A percentile compares a stretch with the other conserved stretches of the same genome.
Evolutionary conservation across 352 stramenopile species (phyloP).

Genomic region (Elongisporangium undulatum): DNA sequence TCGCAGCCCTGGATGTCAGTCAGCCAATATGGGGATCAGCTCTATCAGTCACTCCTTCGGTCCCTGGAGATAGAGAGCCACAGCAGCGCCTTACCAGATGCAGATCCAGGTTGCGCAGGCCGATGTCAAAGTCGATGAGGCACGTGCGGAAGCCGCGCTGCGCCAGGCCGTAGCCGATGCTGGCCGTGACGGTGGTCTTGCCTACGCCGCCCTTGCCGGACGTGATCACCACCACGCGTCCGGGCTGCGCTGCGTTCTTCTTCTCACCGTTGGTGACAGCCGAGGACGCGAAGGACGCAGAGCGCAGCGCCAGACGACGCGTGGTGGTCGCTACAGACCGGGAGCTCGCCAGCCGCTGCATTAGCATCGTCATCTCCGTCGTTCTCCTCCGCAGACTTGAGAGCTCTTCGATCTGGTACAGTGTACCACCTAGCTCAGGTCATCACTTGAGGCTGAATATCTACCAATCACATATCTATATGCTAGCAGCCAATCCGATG

Average conservation of each 20-base stretch:
- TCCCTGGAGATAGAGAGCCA: neutral
- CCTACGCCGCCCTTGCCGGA: slow-evolving; percentile 92
- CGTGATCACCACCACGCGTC: slow-evolving; percentile 87
- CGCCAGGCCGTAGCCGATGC: slow-evolving; percentile 80
- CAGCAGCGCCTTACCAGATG: slow-evolving; percentile 52
- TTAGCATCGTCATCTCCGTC: neutral
- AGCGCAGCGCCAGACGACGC: neutral
- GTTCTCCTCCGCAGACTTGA: neutral
- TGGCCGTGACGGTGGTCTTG: slow-evolving; percentile 91
- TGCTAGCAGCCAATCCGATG: neutral
- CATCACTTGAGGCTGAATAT: neutral
- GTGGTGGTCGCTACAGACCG: neutral
- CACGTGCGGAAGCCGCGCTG: slow-evolving; percentile 84
- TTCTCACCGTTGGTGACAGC: neutral
- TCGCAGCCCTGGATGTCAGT: slow-evolving; percentile 55
- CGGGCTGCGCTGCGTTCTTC: slow-evolving; percentile 5
- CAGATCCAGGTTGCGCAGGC: slow-evolving; percentile 90
- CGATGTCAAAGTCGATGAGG: slow-evolving; percentile 95
- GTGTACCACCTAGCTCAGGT: neutral
- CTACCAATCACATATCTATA: neutral
- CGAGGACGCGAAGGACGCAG: neutral
- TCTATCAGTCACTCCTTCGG: neutral
- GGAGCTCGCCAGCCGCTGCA: neutral
- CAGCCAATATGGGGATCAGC: neutral
- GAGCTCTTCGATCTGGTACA: neutral